phyloP scores from a whole-genome alignment of 768 basidiomycete genomes.

The Mycena capillaripes region DNA sequence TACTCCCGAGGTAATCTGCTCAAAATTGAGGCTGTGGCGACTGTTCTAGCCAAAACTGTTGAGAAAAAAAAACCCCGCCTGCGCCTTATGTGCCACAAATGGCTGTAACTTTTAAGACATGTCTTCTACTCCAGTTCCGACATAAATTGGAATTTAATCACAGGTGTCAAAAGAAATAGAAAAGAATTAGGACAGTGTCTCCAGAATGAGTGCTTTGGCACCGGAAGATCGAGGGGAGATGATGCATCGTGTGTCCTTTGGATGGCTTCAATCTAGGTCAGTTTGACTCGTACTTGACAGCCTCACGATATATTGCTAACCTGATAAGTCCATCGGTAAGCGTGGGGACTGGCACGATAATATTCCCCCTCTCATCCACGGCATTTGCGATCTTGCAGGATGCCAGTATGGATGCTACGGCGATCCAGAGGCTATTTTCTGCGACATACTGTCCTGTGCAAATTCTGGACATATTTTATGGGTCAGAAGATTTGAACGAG shows the following conservation, averaged over 20 bases:
- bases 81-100: too few species aligned
- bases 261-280: neutral
- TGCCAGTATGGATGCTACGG: constrained; percentile 60
- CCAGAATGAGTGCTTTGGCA: neutral
- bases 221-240: neutral
- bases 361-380: constrained; percentile 50
- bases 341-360: constrained; percentile 51
- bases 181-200: neutral
- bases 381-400: constrained; percentile 60
- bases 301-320: neutral
- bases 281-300: neutral
- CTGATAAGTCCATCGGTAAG: neutral
- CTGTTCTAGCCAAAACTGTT: too few species aligned
- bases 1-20: too few species aligned
- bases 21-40: too few species aligned
- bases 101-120: too few species aligned
- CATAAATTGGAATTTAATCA: too few species aligned
- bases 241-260: neutral
- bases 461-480: constrained; percentile 41
- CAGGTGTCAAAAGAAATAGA: too few species aligned
- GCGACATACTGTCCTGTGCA: constrained; percentile 65
- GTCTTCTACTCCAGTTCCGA: too few species aligned
- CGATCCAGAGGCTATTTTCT: constrained; percentile 62
- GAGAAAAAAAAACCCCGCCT: too few species aligned
- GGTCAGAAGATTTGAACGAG: neutral